Conservation (phyloP, 2,329 filamentous ascomycete species). For the Fusarium circinatum region DNA sequence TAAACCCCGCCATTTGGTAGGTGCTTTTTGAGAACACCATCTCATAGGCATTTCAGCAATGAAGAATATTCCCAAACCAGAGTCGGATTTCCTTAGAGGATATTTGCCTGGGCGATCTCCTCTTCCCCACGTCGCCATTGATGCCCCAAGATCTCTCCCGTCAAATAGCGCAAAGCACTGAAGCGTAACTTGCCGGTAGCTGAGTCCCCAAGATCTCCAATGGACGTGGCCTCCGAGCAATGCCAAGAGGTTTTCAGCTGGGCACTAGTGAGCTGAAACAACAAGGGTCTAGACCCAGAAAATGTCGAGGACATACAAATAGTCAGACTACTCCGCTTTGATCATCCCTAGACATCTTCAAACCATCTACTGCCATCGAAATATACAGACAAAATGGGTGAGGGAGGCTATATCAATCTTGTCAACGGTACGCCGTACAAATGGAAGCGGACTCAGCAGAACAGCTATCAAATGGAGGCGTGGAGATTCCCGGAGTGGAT, state of each 20-base stretch:
- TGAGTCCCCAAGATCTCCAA: not conserved
- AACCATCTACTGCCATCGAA: not conserved
- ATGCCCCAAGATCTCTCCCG: not conserved
- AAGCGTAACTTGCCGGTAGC: not conserved
- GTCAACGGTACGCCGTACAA: slow-evolving; percentile 19
- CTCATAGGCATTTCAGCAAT: not conserved
- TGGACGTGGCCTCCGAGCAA: not conserved
- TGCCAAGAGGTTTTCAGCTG: slow-evolving; percentile 1
- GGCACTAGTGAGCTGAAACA: not conserved
- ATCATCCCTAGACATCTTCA: not conserved
- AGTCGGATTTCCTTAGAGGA: accelerated
- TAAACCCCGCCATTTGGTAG: accelerated
- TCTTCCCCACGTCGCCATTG: not conserved
- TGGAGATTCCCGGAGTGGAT: slow-evolving; percentile 10
- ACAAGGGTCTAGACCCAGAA: not conserved
- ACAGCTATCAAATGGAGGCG: slow-evolving; percentile 10
- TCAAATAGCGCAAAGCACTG: not conserved
- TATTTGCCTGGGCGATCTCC: too few species aligned
- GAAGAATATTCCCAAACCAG: not conserved
- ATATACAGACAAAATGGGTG: not conserved
- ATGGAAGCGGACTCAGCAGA: slow-evolving; percentile 3
- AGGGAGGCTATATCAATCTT: not conserved
- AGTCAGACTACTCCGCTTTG: slow-evolving; percentile 1
- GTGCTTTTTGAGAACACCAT: not conserved
- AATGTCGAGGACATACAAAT: not conserved